A percentile compares a stretch with the other conserved stretches of the same genome.
These are phyloP conservation scores for Artemisia argyi DNA, from an alignment of 129 eudicot genomes.

Conservation along the genomic window DNA sequence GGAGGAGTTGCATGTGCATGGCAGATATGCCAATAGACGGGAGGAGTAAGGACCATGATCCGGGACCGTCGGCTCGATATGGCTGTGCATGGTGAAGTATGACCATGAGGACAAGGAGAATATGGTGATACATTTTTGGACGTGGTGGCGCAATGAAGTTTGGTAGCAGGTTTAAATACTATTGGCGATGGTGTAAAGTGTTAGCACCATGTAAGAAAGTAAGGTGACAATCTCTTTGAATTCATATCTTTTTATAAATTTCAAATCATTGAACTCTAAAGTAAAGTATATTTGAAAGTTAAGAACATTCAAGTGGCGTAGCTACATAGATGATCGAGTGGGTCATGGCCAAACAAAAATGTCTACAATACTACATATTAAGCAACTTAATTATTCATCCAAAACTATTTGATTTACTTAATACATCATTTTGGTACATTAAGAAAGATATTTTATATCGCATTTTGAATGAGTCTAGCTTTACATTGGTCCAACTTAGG, in stretches of 20 bases:
- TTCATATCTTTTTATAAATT: background rate
- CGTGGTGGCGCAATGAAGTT: constrained; percentile 16
- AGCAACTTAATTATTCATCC: too few species aligned
- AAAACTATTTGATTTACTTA: too few species aligned
- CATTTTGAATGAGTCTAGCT: too few species aligned
- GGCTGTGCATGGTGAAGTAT: constrained; percentile 21
- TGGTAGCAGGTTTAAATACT: constrained; percentile 21
- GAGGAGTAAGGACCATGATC: constrained; percentile 61
- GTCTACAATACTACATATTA: too few species aligned
- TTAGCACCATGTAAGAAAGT: background rate
- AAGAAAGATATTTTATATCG: too few species aligned
- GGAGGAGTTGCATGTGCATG: constrained; percentile 97
- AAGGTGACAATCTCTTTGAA: background rate
- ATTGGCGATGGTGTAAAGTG: constrained; percentile 18
- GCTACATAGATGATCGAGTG: too few species aligned
- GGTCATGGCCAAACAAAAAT: too few species aligned
- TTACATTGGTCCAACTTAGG: too few species aligned
- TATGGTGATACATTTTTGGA: background rate
- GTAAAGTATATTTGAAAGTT: background rate
- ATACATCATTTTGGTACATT: too few species aligned
- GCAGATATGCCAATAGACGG: constrained; percentile 67
- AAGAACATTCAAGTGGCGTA: background rate
- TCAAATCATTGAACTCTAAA: background rate
- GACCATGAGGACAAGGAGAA: constrained; percentile 13
- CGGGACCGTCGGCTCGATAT: constrained; percentile 29